Conservation (phyloP, 495 filamentous ascomycete species). For the Elasticomyces elasticus region DNA sequence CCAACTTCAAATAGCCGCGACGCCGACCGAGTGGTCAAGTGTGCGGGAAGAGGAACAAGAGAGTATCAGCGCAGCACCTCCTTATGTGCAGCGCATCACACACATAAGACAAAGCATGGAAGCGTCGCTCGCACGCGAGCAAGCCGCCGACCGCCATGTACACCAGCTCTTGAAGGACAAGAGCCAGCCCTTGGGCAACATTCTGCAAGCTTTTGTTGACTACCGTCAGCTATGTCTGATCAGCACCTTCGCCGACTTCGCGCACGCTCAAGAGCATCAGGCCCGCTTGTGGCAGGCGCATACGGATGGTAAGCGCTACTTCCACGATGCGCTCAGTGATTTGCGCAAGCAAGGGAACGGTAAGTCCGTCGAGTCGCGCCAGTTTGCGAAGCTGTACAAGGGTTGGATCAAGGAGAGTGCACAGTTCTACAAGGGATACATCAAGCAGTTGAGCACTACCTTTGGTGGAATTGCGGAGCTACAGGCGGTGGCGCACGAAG, state of each 20-base stretch:
- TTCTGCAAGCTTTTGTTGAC: constrained; percentile 10
- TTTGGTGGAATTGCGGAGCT: constrained; percentile 65
- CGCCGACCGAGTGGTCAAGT: constrained; percentile 44
- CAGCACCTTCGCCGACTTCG: constrained; percentile 63
- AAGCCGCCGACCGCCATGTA: constrained; percentile 14
- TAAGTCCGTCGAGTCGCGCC: constrained; percentile 65
- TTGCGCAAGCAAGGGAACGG: constrained; percentile 44
- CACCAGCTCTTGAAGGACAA: constrained; percentile 7
- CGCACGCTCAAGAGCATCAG: constrained; percentile 56
- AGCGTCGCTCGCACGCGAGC: constrained; percentile 16
- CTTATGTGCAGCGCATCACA: neutral
- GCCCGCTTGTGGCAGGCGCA: constrained; percentile 69
- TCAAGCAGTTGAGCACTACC: constrained; percentile 64
- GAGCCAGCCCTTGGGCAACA: constrained; percentile 11
- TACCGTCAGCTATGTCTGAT: constrained; percentile 60
- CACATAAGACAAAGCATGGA: constrained; percentile 14
- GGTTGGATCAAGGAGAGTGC: constrained; percentile 76
- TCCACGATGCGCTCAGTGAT: constrained; percentile 50
- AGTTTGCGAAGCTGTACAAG: constrained; percentile 64
- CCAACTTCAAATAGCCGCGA: constrained; percentile 47
- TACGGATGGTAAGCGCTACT: constrained; percentile 62
- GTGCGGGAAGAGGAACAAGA: constrained; percentile 4
- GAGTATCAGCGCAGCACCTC: neutral
- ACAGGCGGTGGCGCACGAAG: constrained; percentile 55
- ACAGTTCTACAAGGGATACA: constrained; percentile 74